Base-by-base conservation (phyloP, 768 basidiomycete genomes). In the Amanita subjunquillea region DNA sequence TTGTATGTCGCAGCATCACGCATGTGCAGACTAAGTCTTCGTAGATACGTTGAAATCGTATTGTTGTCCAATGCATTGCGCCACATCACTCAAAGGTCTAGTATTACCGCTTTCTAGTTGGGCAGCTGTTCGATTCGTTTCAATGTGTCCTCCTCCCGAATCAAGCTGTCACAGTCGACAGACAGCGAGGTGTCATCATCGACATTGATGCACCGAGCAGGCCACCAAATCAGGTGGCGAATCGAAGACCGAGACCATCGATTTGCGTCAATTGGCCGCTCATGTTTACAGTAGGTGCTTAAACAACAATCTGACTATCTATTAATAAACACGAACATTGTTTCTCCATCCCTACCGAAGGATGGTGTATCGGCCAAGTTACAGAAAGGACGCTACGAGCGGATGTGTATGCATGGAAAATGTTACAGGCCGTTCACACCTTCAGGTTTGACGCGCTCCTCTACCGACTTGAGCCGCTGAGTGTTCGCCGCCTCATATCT, bases 341-440 rank as follows among this genome's bases (percentile, higher is more conserved):
- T 83, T 84, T 58, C 65, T 83, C 4, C 25, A 25, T 25, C 25
- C 25, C 25, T 25, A 25, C 25, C 3, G 82, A 84, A 62, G 74
- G 74, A 3, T 68, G 77, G 6, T 85, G 83, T 82, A 67, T 70
- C 13, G 80, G 83, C 58, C 82, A 84, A 57, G 60, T 25, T 25
- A 25, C 25, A 3, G 82, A 86, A 59, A 73, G 82, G 15, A 79
- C 78, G 1, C 62, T 86, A 7, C 72, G 82, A 34, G 82, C 83
- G 3, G 77, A 78, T 0, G 71, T 75, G 3, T 83, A 84, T 50
- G 83, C 82, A 0, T 72, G 66, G 27, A 66, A 67, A 45, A 85
- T 80, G 3, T 64, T 82, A 12, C 67, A 80, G 69, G 78, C 80
- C 3, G 1, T 86, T 75, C 60, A 84, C 84, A 71, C 78, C 6